Evolutionary conservation across 179 eudicot species (phyloP), one percentile per base, ranked within the genome.

Genomic region (Spergularia azorica): DNA sequence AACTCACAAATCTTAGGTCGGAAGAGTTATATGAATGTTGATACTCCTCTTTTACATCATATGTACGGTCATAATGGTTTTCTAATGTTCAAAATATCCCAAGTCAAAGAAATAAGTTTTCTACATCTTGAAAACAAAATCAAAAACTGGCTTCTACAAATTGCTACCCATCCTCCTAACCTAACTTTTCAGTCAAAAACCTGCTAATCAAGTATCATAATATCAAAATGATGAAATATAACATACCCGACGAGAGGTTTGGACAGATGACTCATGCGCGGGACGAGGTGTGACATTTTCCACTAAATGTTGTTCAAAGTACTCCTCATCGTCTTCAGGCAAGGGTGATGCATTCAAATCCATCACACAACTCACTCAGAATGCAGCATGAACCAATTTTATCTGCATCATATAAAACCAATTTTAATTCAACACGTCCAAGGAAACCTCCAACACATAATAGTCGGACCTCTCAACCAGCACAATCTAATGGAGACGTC

Each of bases 251-350:
- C 93, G 94, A 68, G 81, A 67, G 67, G 90, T 85, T 75, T 89
- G 86, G 76, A 87, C 90, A n/a, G 89, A 89, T 57, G 88, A 62
- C 84, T 90, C 94, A 46, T 82, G 89, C 36, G 88, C 96, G n/a
- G n/a, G n/a, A 74, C 81, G 88, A 10, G 79, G 82, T 13, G 80
- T 85, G 78, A 67, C 77, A 67, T 84, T 81, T 81, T 88, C 94
- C 77, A 74, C 89, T 1, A 84, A 77, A 54, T 83, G 86, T 67
- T 81, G 83, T 61, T 79, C 93, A 72, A 76, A 89, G 57, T 68
- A 76, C 77, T 85, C 93, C 14, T 93, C 98, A 21, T 93, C 98
- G 10, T 93, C 98, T 72, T 88, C 91, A n/a, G 89, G 91, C 79
- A 75, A 56, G 4, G 89, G 91, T 17, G 91, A 81, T 17, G 86